Percentiles rank a stretch among this genome's conserved stretches.
Conservation (phyloP, 2,329 filamentous ascomycete species). For the Pyrenochaeta sp. region DNA sequence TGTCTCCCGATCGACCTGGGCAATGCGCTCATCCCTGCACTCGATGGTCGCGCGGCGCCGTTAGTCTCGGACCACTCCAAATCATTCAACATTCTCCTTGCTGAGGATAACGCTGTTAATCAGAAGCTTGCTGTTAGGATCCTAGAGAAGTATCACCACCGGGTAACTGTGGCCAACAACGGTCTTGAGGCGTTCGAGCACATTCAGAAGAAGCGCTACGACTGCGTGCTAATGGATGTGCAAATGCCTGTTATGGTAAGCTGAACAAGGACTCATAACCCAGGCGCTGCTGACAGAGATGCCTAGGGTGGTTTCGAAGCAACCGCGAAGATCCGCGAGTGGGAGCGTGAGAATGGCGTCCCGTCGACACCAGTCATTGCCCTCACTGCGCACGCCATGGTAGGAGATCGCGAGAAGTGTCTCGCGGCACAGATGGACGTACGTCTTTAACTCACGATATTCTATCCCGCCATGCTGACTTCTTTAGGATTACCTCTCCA, state of each 20-base stretch:
- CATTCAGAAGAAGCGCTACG: constrained; percentile 91
- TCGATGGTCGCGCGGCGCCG: constrained; percentile 91
- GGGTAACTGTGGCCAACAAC: constrained; percentile 92
- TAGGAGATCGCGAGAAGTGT: constrained; percentile 97
- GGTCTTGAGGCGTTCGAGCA: constrained; percentile 91
- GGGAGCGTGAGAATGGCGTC: constrained; percentile 81
- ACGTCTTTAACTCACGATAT: constrained; percentile 19
- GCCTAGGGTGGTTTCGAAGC: constrained; percentile 90
- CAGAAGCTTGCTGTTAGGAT: constrained; percentile 97
- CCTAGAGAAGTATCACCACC: constrained; percentile 93
- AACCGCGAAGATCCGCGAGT: constrained; percentile 94
- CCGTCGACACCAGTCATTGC: constrained; percentile 94
- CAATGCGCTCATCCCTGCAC: constrained; percentile 93
- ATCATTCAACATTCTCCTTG: constrained; percentile 93
- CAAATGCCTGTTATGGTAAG: constrained; percentile 99
- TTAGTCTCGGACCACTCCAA: constrained; percentile 92
- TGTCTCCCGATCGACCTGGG: constrained; percentile 93
- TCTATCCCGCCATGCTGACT: constrained; percentile 17
- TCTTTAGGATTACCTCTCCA: constrained; percentile 85
- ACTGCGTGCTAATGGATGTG: constrained; percentile 98
- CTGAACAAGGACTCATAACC: constrained; percentile 2
- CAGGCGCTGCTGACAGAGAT: constrained; percentile 47
- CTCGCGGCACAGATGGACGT: constrained; percentile 97
- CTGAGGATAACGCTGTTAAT: constrained; percentile 97
- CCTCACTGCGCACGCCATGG: constrained; percentile 96